Base-by-base conservation (phyloP, 1,284 basidiomycete species). In the Austroboletus rostrupii region DNA sequence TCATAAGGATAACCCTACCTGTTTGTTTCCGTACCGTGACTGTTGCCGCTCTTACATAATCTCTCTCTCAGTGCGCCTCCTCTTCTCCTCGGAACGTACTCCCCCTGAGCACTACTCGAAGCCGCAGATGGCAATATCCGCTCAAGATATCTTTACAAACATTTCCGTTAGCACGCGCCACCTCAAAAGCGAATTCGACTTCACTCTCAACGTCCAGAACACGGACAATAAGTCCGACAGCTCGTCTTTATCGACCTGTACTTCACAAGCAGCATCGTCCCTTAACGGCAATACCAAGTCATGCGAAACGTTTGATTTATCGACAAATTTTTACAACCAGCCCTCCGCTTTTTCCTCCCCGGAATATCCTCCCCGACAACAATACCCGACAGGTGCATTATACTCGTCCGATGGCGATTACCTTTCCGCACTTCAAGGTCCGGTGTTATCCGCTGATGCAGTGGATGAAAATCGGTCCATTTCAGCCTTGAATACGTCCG, bases 1-100 rank as follows among this genome's bases (percentile, higher is more conserved):
- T 13, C 58, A 66, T 7, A 69, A 55, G 45, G 52, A 69, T 32
- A 53, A 66, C 45, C 54, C 63, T 32, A 40, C 63, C n/a, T 57
- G 64, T 66, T 44, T 36, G 64, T 70, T 45, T 37, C 44, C 14
- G 16, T 7, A 35, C 20, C 12, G 4, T 17, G 9, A 32, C 36
- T 5, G 16, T 36, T 16, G 5, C 20, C 3, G 14, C 45, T 32
- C 7, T 17, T 31, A 21, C 44, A 48, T 47, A 38, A 39, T 44
- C 19, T 33, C 10, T 39, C 43, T 33, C 5, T 14, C 28, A 65
- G 63, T 67, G 58, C 48, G 42, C 7, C 45, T 33, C 17, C 53
- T 69, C 37, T 65, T 69, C 26, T 28, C 26, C 45, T 66, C 59
- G 6, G 67, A 69, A 35, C 29, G 28, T 13, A 47, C 50, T 50